Conservation (phyloP, 2,329 filamentous ascomycete genomes). For the Aspergillus fructus region DNA sequence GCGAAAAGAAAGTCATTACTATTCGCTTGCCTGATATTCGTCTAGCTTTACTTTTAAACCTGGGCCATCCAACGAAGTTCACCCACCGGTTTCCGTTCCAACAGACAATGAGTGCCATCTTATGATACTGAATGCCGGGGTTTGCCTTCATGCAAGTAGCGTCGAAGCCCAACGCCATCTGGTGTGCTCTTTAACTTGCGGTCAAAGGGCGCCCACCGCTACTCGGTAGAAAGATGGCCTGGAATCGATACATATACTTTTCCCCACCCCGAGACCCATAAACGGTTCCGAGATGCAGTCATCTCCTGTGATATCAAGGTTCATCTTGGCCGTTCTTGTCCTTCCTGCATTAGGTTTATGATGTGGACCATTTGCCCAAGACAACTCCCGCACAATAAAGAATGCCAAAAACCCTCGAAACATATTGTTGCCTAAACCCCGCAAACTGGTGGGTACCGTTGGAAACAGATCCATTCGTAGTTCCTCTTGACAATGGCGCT, state of each 20-base stretch:
- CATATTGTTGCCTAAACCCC: neutral
- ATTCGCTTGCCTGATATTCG: no score
- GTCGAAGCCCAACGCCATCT: conserved; percentile 17
- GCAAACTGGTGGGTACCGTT: neutral
- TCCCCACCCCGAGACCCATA: neutral
- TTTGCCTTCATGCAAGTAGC: conserved; percentile 8
- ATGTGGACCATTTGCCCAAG: neutral
- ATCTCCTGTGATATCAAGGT: no score
- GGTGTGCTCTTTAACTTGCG: conserved; percentile 24
- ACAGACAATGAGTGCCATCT: no score
- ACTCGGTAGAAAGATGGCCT: conserved; percentile 5
- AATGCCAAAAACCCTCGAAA: neutral
- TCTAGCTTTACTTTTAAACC: no score
- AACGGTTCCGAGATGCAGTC: neutral
- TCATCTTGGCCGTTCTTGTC: neutral
- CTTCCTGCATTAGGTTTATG: neutral
- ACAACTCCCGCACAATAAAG: neutral
- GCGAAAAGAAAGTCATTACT: no score
- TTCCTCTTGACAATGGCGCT: neutral
- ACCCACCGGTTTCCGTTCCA: no score
- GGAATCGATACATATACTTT: neutral
- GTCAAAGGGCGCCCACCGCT: conserved; percentile 25
- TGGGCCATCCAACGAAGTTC: no score
- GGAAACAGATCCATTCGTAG: neutral
- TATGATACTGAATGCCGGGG: neutral